Evolutionary conservation across 331 rosid species (phyloP), one percentile per base, ranked within the genome.

Genomic region (Malus hybrid): DNA sequence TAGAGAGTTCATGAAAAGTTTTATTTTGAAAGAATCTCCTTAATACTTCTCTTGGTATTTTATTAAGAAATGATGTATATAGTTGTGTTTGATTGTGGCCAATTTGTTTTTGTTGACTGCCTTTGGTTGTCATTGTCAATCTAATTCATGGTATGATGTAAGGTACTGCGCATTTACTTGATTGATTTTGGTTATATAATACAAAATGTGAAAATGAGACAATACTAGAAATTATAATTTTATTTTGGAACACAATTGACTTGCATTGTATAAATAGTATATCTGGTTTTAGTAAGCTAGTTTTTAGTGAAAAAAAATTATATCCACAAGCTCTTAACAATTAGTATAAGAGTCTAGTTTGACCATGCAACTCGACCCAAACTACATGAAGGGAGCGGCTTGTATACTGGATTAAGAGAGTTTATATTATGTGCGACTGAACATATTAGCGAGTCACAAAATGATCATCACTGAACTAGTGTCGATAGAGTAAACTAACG

Each of bases 1-100:
- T 8, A 9, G 0, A 39, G 4, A 9, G 12, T 39, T 39, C 46
- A 9, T 0, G 12, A 39, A 9, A 3, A 39, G 1, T 10, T 0
- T 0, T 39, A 39, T 39, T 39, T 9, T 39, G 1, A 36, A 0
- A 39, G 46, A 8, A 0, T 9, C 12, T 39, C 1, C 4, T 9
- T 39, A 39, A 39, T 3, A 39, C 3, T 2, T 39, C 1, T 39
- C 75, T 44, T 75, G 68, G 65, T 19, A 15, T 14, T 3, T 20
- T 58, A 58, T 24, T 22, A 24, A 22, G 13, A 58, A 50, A 5
- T 16, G 6, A 50, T 50, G 56, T 50, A 50, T 16, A 50, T 50
- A 6, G 56, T 50, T 50, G 56, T 50, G 56, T 2, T 50, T 50
- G 19, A 50, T 50, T 50, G 18, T 50, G 18, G n/a, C 10, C 19